A percentile compares a stretch with the other conserved stretches of the same genome.
These are phyloP conservation scores for Thymus mandschuricus DNA, from an alignment of 257 asterid genomes.

Conservation along the genomic window DNA sequence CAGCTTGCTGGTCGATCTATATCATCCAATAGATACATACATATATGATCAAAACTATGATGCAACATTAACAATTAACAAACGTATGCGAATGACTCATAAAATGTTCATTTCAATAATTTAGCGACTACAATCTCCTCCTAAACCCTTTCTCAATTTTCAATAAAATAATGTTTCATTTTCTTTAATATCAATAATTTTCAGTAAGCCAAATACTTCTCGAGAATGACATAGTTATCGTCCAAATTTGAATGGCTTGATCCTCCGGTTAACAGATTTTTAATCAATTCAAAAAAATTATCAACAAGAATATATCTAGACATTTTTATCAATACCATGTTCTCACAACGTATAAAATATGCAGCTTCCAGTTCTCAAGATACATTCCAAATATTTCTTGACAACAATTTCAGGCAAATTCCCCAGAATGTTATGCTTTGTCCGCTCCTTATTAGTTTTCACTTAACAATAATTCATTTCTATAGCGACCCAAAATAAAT, in stretches of 20 bases:
- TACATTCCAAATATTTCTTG: neutral
- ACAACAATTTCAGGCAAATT: neutral
- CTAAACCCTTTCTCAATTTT: neutral
- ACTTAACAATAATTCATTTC: constrained; percentile 13
- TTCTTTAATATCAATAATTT: neutral
- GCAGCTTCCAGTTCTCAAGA: neutral
- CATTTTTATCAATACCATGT: constrained; percentile 2
- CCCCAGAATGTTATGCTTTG: neutral
- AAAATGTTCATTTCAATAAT: neutral
- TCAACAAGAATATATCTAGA: too few relatives aligned
- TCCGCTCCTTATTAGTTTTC: neutral
- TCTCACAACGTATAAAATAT: too few relatives aligned
- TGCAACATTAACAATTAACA: neutral
- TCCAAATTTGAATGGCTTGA: constrained; percentile 7
- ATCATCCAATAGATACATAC: constrained; percentile 32
- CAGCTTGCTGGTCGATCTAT: constrained; percentile 99
- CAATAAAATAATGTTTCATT: neutral
- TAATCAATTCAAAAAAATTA: neutral
- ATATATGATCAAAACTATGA: neutral
- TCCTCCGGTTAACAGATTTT: constrained; percentile 4
- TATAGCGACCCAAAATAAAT: constrained; percentile 12
- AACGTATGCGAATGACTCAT: too few relatives aligned
- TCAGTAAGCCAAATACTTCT: neutral
- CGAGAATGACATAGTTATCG: neutral
- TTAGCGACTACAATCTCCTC: constrained; percentile 14